Evolutionary conservation across 1,284 basidiomycete species (phyloP).

Genomic region (Sphaerobolus stellatus): DNA sequence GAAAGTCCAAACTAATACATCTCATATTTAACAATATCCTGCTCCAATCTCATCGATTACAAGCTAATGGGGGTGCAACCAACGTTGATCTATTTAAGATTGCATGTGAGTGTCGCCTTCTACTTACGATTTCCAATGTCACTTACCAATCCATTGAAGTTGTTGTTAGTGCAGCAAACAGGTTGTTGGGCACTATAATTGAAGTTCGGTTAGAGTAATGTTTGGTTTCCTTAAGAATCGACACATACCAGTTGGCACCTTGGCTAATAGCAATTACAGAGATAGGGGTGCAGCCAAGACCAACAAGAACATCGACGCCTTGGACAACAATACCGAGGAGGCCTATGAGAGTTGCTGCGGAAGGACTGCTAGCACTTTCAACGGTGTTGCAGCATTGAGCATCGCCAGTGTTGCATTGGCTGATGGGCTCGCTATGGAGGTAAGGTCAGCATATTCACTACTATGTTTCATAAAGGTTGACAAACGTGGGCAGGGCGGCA

Average conservation of each 20-base stretch:
- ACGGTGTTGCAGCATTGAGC: background rate
- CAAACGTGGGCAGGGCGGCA: no score
- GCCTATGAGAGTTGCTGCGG: background rate
- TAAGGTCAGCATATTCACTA: no score
- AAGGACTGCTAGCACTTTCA: background rate
- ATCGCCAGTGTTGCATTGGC: no score
- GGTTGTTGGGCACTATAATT: conserved; percentile 19
- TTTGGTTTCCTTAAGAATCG: background rate
- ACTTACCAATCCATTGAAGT: conserved; percentile 32
- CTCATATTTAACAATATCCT: no score
- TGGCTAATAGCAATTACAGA: background rate
- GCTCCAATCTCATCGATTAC: no score
- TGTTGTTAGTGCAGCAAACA: conserved; percentile 32
- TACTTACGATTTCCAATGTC: no score
- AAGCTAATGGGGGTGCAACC: conserved; percentile 40
- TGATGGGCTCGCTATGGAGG: no score
- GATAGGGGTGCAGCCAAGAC: background rate
- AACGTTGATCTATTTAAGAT: conserved; percentile 26
- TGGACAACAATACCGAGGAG: background rate
- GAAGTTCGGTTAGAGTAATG: background rate
- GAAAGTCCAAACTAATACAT: no score
- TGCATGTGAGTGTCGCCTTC: no score
- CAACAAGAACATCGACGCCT: background rate
- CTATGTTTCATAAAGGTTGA: no score
- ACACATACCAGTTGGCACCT: background rate